Conservation (phyloP, 1,284 basidiomycete genomes). For the Cerioporus squamosus region DNA sequence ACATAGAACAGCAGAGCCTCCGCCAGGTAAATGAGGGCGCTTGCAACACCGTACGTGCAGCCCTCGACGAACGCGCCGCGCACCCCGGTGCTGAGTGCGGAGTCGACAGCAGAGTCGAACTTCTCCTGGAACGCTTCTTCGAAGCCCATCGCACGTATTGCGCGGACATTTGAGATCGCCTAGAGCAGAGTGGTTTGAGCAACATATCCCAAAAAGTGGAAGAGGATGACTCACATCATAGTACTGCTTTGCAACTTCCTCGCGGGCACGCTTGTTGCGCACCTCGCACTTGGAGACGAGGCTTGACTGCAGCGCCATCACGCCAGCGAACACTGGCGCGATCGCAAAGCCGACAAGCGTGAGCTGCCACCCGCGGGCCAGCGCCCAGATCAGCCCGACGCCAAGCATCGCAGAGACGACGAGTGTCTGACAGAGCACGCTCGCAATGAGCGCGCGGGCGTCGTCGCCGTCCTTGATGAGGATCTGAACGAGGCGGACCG, state of each 20-base stretch:
- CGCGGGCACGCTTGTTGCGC: slow-evolving; percentile 82
- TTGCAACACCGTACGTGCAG: slow-evolving; percentile 81
- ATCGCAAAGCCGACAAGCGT: slow-evolving; percentile 91
- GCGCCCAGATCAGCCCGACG: slow-evolving; percentile 87
- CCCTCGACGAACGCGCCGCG: slow-evolving; percentile 84
- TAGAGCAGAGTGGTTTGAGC: slow-evolving; percentile 32
- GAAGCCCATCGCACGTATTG: slow-evolving; percentile 91
- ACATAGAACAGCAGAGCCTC: slow-evolving; percentile 93
- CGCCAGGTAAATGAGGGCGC: slow-evolving; percentile 84
- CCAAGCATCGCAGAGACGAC: slow-evolving; percentile 84
- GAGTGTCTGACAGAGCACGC: slow-evolving; percentile 73
- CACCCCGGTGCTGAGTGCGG: slow-evolving; percentile 72
- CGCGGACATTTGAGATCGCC: slow-evolving; percentile 86
- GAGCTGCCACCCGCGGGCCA: slow-evolving; percentile 89
- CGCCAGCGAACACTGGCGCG: slow-evolving; percentile 80
- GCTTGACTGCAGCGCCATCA: slow-evolving; percentile 75
- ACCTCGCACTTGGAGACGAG: slow-evolving; percentile 76
- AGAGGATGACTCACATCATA: slow-evolving; percentile 67
- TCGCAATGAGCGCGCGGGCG: slow-evolving; percentile 77
- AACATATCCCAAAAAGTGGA: slow-evolving; percentile 1
- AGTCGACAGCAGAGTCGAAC: slow-evolving; percentile 66
- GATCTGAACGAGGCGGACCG: slow-evolving; percentile 73
- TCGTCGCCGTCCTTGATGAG: slow-evolving; percentile 94
- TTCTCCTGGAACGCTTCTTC: slow-evolving; percentile 73
- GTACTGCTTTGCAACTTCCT: slow-evolving; percentile 85